Conservation (phyloP, 306 rosid species). For the Alnus glutinosa region DNA sequence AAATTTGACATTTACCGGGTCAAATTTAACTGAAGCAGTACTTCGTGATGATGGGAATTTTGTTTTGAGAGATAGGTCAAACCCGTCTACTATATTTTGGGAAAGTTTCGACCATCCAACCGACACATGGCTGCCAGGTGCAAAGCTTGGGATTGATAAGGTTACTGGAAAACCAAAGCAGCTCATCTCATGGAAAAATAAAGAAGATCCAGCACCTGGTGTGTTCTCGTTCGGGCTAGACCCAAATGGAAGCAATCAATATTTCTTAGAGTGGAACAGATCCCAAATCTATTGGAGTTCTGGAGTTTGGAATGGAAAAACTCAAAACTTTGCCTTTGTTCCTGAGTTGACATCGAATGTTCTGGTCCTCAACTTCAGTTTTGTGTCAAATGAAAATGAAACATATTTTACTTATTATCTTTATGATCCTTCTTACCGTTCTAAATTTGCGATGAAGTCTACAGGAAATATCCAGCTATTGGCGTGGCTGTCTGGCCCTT, state of each 20-base stretch:
- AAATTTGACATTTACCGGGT: background rate
- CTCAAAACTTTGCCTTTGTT: accelerated
- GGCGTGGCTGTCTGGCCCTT: too few relatives aligned
- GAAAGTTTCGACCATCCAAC: too few relatives aligned
- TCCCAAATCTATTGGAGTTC: too few relatives aligned
- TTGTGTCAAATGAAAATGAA: background rate
- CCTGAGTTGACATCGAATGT: too few relatives aligned
- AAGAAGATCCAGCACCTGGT: conserved; percentile 37
- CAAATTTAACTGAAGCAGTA: background rate
- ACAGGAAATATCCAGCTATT: too few relatives aligned
- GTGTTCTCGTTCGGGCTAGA: conserved; percentile 44
- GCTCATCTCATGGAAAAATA: conserved; percentile 50
- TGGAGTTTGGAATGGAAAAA: too few relatives aligned
- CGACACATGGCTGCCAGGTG: conserved; percentile 35
- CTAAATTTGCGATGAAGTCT: too few relatives aligned
- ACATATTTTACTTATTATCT: too few relatives aligned
- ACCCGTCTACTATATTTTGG: too few relatives aligned
- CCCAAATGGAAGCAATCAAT: conserved; percentile 28
- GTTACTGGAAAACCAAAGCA: conserved; percentile 40
- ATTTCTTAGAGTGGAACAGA: too few relatives aligned
- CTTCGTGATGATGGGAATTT: background rate
- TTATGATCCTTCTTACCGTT: background rate
- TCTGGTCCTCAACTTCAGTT: background rate
- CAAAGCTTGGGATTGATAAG: conserved; percentile 32
- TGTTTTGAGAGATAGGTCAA: too few relatives aligned